Base-by-base conservation (phyloP, 2,329 filamentous ascomycete species). In the Arthroderma sp. region DNA sequence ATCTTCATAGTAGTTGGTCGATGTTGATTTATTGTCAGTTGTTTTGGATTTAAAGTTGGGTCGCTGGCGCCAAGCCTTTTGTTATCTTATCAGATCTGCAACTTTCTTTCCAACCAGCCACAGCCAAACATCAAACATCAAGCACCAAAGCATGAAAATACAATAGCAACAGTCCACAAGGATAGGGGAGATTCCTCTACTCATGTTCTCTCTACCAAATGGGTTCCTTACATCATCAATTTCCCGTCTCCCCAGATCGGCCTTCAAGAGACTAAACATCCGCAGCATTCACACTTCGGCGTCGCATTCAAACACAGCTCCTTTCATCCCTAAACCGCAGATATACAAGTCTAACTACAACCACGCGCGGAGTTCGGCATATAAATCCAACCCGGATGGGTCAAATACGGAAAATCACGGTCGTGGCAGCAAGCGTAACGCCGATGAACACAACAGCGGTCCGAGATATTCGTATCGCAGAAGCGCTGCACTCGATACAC, bases 41-140 rank as follows among this genome's bases (percentile, higher is more conserved):
- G 41, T 47, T n/a, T 23, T 15, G 21, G 11, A 51, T 17, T 17
- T 6, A 51, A 31, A 51, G 23, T 35, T 31, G 13, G 21, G 25
- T 8, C 17, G 25, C 38, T 9, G 25, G 11, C 23, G 25, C 47
- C 47, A 51, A 51, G 47, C n/a, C 28, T 33, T 51, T 31, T 7
- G 2, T 51, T 51, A 51, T 51, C 47, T 51, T 51, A 51, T 51
- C 47, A 35, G 47, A 51, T 31, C 47, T 11, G 47, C 19, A 11
- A 31, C 47, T 43, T 21, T n/a, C 4, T 25, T 25, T 13, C 25
- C 23, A 17, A 8, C 41, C 5, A 13, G 21, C 41, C 15, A 13
- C 4, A 28, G 19, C 15, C 25, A 19, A 31, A 31, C 28, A 7
- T 17, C 8, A 7, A 19, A 51, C 7, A 47, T 23, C 8, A 33